phyloP scores from a whole-genome alignment of 345 rosid genomes.

The Eucalyptus marginata region DNA sequence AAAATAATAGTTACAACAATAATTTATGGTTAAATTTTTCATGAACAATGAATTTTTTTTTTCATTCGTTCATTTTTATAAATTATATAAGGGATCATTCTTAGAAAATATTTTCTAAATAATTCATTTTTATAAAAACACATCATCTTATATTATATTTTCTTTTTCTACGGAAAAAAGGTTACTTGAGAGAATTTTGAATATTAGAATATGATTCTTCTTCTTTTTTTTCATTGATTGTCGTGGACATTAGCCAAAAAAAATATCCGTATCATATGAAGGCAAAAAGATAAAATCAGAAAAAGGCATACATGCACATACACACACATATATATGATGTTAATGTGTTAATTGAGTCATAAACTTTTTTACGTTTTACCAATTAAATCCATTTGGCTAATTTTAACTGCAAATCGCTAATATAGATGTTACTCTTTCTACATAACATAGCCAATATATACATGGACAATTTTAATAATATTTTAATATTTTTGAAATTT shows the following conservation, averaged over 20 bases:
- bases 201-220: neutral
- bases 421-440: too few species aligned
- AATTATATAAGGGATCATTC: neutral
- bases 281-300: neutral
- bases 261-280: neutral
- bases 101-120: neutral
- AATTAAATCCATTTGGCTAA: too few species aligned
- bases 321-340: too few species aligned
- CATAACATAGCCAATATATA: fast-evolving
- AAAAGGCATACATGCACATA: too few species aligned
- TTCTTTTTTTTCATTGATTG: neutral
- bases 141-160: neutral
- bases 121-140: neutral
- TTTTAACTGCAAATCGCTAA: too few species aligned
- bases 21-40: neutral
- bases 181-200: neutral
- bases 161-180: neutral
- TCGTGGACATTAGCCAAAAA: neutral
- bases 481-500: too few species aligned
- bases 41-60: neutral
- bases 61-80: neutral
- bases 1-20: neutral
- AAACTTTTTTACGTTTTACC: too few species aligned
- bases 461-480: too few species aligned
- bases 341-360: too few species aligned